These are phyloP conservation scores for Senecio squalidus DNA, from an alignment of 140 eudicot species.

Conservation along the genomic window DNA sequence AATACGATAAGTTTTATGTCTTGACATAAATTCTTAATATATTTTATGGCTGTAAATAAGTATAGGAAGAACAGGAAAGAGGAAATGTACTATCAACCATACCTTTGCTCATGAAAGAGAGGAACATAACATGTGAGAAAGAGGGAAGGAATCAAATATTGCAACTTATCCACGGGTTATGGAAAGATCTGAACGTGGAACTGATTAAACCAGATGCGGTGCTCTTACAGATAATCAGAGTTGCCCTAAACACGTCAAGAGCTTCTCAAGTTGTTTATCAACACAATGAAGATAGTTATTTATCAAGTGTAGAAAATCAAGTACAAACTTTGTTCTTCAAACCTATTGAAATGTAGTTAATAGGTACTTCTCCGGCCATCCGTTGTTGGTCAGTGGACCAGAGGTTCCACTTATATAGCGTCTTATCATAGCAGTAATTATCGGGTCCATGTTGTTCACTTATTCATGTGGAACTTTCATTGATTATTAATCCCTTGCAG, in stretches of 20 bases:
- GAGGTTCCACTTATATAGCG: no score
- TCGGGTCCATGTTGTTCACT: no score
- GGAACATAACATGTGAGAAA: slow-evolving; percentile 26
- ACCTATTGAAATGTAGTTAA: slow-evolving; percentile 24
- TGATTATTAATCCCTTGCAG: no score
- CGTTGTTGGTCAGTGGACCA: no score
- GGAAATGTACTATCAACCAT: slow-evolving; percentile 51
- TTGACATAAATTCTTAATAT: no score
- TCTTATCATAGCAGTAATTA: no score
- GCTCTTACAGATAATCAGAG: slow-evolving; percentile 32
- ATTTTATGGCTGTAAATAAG: no score
- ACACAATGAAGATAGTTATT: slow-evolving; percentile 26
- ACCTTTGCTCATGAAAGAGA: slow-evolving; percentile 37
- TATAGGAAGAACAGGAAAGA: slow-evolving; percentile 53
- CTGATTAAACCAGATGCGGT: slow-evolving; percentile 13
- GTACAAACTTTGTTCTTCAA: slow-evolving; percentile 41
- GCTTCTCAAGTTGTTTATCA: slow-evolving; percentile 57
- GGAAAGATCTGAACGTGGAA: slow-evolving; percentile 45
- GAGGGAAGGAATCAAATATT: slow-evolving; percentile 29
- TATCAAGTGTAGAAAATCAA: slow-evolving; percentile 37
- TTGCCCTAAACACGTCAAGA: slow-evolving; percentile 44
- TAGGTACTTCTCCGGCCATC: no score
- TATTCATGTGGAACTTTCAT: no score
- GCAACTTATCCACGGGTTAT: slow-evolving; percentile 11
- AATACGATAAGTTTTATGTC: no score